Evolutionary conservation across 2,329 filamentous ascomycete genomes (phyloP), one percentile per base, ranked within the genome.

Genomic region (Escovopsis sp.): DNA sequence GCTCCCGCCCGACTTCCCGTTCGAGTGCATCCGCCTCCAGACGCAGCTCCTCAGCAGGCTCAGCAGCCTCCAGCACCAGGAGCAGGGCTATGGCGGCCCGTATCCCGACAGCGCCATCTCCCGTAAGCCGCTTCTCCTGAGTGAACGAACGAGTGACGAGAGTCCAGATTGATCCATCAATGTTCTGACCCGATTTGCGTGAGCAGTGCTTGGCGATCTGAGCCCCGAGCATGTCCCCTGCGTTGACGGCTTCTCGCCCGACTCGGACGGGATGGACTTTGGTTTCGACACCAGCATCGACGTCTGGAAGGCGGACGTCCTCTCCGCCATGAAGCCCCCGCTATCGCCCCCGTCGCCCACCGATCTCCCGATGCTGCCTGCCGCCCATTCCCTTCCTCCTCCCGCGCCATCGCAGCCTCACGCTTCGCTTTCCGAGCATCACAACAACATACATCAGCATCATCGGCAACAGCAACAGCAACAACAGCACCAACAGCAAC

Each of bases 11-110:
- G 48, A 52, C 12, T 53, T 54, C 40, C 47, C 53, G 12, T 42
- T 54, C 34, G 50, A 57, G 43, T 55, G 50, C 36, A 38, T 55
- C 12, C 49, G 45, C 10, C 51, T 55, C 37, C 54, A 57, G 43
- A 42, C 47, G 4, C 53, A 55, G 38, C 34, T 55, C 10, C 34
- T 54, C 12, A 45, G 51, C 18, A 48, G 51, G 15, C 45, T 53
- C 12, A 52, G 51, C 38, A 48, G 38, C 9, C 39, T 49, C 0
- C 49, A 49, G 35, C 47, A 6, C 28, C 6, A 48, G 5, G 49
- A 54, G 4, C 18, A 43, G n/a, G 43, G 19, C 6, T 47, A 43
- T 33, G 10, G 32, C 4, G 36, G 32, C n/a, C 41, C 46, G 6
- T 38, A 43, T 11, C 15, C 41, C 10, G 34, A 42, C 7, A 38